These are phyloP conservation scores for Raphanus raphanistrum DNA, from an alignment of 345 rosid genomes.

Conservation along the genomic window DNA sequence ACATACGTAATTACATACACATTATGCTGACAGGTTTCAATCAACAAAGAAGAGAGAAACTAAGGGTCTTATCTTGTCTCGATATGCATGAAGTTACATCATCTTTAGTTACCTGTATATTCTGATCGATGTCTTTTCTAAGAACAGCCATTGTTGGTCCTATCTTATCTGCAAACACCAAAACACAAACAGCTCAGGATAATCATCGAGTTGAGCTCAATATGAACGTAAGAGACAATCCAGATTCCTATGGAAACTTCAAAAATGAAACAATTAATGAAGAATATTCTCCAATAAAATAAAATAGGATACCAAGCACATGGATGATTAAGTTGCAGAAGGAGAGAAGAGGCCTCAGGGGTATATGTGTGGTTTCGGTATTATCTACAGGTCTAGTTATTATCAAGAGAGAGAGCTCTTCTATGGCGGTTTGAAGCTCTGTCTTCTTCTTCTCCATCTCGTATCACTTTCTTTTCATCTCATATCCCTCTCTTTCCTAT, in stretches of 20 bases:
- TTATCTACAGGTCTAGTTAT: conserved; percentile 41
- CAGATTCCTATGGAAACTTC: not conserved
- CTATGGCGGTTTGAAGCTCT: conserved; percentile 74
- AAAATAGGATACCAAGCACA: conserved; percentile 69
- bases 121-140: conserved; percentile 79
- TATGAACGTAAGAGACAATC: not conserved
- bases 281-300: not conserved
- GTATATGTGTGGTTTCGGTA: conserved; percentile 44
- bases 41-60: conserved; percentile 20
- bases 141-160: conserved; percentile 96
- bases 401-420: conserved; percentile 61
- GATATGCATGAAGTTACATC: conserved; percentile 15
- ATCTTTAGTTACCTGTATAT: conserved; percentile 60
- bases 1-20: conserved; percentile 11
- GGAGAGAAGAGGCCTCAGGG: conserved; percentile 64
- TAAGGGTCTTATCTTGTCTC: conserved; percentile 19
- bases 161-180: conserved; percentile 73
- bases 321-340: conserved; percentile 69
- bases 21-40: conserved; percentile 24
- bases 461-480: conserved; percentile 66
- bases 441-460: conserved; percentile 56
- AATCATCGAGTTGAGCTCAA: conserved; percentile 5
- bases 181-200: conserved; percentile 15
- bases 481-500: conserved; percentile 7
- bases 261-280: not conserved